phyloP scores from a whole-genome alignment of 441 rosid genomes.

The Capsella rubella region DNA sequence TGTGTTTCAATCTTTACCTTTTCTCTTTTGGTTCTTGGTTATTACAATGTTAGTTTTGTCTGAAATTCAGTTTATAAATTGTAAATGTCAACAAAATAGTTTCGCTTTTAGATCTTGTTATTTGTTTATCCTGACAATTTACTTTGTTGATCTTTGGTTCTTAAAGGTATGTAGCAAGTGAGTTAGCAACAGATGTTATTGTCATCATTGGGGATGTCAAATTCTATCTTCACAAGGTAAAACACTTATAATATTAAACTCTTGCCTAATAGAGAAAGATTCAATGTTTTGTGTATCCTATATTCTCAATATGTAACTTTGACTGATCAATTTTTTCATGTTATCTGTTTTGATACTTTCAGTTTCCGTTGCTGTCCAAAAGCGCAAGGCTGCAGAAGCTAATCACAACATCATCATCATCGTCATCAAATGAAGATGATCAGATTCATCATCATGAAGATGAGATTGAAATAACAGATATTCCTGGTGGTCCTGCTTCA shows the following conservation, averaged over 20 bases:
- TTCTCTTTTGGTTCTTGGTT: not conserved
- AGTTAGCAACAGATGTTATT: conserved; percentile 66
- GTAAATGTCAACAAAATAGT: not conserved
- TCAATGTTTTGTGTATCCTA: conserved; percentile 3
- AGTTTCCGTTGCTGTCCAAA: conserved; percentile 73
- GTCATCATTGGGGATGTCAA: conserved; percentile 60
- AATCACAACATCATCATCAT: conserved; percentile 44
- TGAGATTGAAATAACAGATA: conserved; percentile 59
- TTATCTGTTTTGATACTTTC: conserved; percentile 26
- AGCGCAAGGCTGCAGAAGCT: conserved; percentile 63
- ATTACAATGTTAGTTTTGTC: not conserved
- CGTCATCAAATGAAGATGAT: conserved; percentile 49
- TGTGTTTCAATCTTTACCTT: conserved; percentile 24
- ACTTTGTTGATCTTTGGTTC: conserved; percentile 18
- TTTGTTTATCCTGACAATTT: conserved; percentile 13
- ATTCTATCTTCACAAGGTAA: conserved; percentile 74
- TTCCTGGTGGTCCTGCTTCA: conserved; percentile 74
- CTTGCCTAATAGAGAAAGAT: conserved; percentile 5
- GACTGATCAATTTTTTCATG: not conserved
- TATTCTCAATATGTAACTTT: not conserved
- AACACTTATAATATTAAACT: not conserved
- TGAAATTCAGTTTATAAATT: not conserved
- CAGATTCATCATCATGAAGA: conserved; percentile 45
- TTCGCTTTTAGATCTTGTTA: not conserved
- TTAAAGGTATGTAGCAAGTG: conserved; percentile 68